Base-by-base conservation (phyloP, 2,329 filamentous ascomycete species). In the Zasmidium cellare region DNA sequence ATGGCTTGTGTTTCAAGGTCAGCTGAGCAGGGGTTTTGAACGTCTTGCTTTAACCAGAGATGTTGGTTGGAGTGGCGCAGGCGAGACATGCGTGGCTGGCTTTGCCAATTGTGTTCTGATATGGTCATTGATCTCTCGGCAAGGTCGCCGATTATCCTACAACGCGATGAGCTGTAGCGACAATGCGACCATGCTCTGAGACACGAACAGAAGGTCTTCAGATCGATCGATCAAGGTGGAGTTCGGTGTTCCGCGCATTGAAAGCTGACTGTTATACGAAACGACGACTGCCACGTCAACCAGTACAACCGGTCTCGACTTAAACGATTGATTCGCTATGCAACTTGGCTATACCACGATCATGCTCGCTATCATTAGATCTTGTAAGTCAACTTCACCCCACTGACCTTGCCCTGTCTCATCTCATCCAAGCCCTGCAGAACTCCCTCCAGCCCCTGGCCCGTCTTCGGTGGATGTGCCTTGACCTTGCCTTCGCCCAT, bases 391-490 rank as follows among this genome's bases (percentile, higher is more conserved):
- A 72, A 63, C 65, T 73, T 73, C 66, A 67, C 67, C 11, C 69
- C 71, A 54, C 62, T 67, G 2, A 73, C 70, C 54, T 51, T 56
- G 35, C 71, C 71, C 50, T 66, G 59, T 64, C 70, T 71, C 47
- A 66, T 66, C 45, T 60, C 59, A 28, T 71, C 66, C 28, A 72
- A 38, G 6, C 69, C 71, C 55, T 67, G 63, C 62, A 72, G 69
- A 38, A 72, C 60, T 48, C 31, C 57, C 61, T 70, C 69, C 35
- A 72, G 49, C 5, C 76, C 76, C 56, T 74, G 71, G 1, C 74
- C 74, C 19, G 77, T 64, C 9, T 78, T 66, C 24, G 71, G 45
- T 5, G 75, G 67, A 53, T 71, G 67, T 41, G 66, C 59, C 55
- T 67, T 59, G 56, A 73, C 69, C 51, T 63, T 65, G 0, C 71